Evolutionary conservation across 2,329 filamentous ascomycete genomes (phyloP).

Genomic region (Trichoderma harzianum): DNA sequence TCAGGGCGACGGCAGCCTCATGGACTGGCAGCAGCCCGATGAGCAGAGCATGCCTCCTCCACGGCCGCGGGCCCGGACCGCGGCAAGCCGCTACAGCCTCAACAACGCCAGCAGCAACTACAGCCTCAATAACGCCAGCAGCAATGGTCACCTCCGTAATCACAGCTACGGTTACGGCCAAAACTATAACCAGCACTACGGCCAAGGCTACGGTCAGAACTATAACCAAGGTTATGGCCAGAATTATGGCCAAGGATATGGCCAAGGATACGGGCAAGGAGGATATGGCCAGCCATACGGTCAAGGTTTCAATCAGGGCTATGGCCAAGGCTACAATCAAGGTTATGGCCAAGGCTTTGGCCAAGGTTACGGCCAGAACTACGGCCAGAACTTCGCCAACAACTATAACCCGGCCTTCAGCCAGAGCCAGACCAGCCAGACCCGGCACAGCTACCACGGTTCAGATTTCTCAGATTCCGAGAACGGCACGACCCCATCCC

Average conservation of each 20-base stretch:
- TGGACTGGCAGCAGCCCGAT: conserved; percentile 13
- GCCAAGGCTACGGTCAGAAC: not conserved
- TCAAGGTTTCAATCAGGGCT: not conserved
- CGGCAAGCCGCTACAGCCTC: conserved; percentile 7
- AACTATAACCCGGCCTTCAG: not conserved
- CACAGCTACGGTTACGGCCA: not conserved
- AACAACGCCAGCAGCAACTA: not conserved
- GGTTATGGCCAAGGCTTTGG: not conserved
- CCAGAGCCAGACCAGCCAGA: conserved; percentile 6
- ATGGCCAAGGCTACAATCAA: not conserved
- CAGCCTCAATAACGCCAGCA: not conserved
- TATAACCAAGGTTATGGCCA: not conserved
- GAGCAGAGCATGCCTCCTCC: not conserved
- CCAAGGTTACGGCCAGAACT: not conserved
- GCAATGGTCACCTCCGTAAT: not conserved
- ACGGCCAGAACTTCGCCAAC: not conserved
- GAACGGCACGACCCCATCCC: not conserved
- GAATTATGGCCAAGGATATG: not conserved
- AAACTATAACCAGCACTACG: not conserved
- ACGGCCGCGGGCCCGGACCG: not conserved
- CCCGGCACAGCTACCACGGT: not conserved
- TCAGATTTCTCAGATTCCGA: conserved; percentile 10
- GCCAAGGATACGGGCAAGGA: not conserved
- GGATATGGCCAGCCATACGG: not conserved
- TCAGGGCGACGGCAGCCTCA: conserved; percentile 13